Base-by-base conservation (phyloP, 345 rosid species). In the Populus tremula region DNA sequence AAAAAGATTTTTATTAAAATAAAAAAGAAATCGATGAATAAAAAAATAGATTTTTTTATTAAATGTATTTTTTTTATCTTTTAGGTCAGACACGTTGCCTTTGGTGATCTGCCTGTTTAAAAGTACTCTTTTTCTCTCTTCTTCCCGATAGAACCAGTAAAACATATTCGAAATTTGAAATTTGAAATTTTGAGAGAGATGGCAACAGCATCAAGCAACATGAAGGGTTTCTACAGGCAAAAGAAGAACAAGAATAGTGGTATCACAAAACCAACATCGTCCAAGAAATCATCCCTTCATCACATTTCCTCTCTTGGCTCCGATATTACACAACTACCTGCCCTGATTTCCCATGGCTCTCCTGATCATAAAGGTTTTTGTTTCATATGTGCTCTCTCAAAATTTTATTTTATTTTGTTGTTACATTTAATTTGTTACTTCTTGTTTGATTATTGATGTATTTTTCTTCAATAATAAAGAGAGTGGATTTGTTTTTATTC, bases 161-260 rank as follows among this genome's bases (percentile, higher is more conserved):
- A 11, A n/a, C 10, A 45, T 23, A 25, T n/a, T 11, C 45, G 67
- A 53, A 33, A 33, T 35, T 66, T 21, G 35, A 69, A 43, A 13
- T 69, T 69, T 69, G 72, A 69, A 43, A 69, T 69, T 69, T 6
- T 14, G 67, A 53, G 7, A 23, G 47, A 35, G 43, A 72, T 54
- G 76, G 76, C 66, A 56, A 53, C 75, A 50, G 18, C 43, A 20
- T 11, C 67, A 9, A 16, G 64, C 67, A 29, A 43, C 69, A 45
- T 74, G 31, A 64, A 74, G 29, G 59, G 70, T 64, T 62, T 74
- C 61, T 74, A 74, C 70, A 62, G 13, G 69, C 70, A 64, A 6
- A 62, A 23, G 36, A 74, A 63, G 70, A 64, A 1, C 41, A 73
- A 17, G 29, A 25, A 61, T 7, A 45, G 61, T 27, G 56, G 70